Evolutionary conservation across 441 rosid species (phyloP).

Genomic region (Bocquillonia castaneifolia): DNA sequence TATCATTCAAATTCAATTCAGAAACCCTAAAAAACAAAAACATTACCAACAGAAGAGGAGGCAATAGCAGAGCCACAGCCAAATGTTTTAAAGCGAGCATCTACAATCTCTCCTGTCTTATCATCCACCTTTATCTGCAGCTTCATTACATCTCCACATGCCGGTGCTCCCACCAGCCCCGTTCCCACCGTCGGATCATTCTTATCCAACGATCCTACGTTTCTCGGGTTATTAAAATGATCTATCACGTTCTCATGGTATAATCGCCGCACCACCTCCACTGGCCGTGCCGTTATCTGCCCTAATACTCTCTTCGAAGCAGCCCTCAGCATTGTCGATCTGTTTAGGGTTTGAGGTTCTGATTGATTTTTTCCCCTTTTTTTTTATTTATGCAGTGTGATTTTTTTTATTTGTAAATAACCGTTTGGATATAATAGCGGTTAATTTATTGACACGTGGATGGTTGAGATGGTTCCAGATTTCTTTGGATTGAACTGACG

Average conservation of each 20-base stretch:
- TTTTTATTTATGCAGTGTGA: no score
- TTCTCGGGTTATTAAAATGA: conserved; percentile 87
- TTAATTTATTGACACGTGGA: no score
- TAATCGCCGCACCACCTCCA: conserved; percentile 33
- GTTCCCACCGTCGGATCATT: conserved; percentile 74
- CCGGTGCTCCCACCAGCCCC: conserved; percentile 94
- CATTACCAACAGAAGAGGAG: conserved; percentile 82
- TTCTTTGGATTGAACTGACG: no score
- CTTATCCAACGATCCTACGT: conserved; percentile 89
- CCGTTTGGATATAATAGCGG: no score
- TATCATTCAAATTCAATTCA: background rate
- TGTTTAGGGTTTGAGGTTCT: background rate
- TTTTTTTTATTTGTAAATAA: no score
- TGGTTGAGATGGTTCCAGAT: no score
- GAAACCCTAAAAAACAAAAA: background rate
- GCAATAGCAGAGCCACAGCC: conserved; percentile 98
- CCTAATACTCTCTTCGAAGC: conserved; percentile 29
- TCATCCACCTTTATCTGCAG: conserved; percentile 89
- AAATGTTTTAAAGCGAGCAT: conserved; percentile 92
- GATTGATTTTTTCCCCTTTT: background rate
- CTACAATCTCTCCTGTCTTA: conserved; percentile 65
- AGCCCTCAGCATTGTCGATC: conserved; percentile 34
- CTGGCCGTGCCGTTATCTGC: conserved; percentile 26
- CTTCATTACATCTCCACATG: conserved; percentile 98
- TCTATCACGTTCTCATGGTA: conserved; percentile 91